A percentile compares a stretch with the other conserved stretches of the same genome.
phyloP scores from a whole-genome alignment of 2,329 filamentous ascomycete species.

The Fusarium mangiferae region DNA sequence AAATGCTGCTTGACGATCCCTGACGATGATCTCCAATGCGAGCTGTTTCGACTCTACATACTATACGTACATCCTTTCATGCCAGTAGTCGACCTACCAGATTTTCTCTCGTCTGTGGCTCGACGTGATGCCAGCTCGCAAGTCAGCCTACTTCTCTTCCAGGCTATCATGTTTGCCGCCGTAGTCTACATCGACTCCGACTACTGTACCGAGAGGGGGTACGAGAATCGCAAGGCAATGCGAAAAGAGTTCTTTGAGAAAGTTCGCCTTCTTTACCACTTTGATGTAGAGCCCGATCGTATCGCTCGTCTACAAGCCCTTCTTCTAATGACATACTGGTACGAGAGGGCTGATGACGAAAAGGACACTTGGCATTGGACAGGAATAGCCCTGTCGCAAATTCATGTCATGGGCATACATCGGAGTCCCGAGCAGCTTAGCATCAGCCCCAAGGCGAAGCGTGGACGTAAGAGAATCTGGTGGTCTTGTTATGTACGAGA shows the following conservation, averaged over 20 bases:
- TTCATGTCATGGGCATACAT: neutral
- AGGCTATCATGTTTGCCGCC: neutral
- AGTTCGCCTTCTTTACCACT: neutral
- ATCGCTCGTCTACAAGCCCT: neutral
- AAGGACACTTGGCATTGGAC: neutral
- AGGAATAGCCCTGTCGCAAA: neutral
- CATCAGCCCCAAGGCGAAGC: neutral
- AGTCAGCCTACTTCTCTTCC: neutral
- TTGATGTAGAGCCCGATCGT: neutral
- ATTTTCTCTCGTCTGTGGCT: neutral
- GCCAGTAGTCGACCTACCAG: neutral
- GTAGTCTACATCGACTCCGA: neutral
- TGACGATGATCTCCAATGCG: neutral
- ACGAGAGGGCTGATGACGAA: neutral
- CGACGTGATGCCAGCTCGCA: neutral
- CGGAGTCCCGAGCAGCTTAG: neutral
- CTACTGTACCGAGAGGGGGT: neutral
- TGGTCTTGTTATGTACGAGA: neutral
- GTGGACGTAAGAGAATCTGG: neutral
- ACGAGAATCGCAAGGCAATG: neutral
- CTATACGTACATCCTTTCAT: neutral
- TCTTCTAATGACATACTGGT: neutral
- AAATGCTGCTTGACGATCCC: neutral
- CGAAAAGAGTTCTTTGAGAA: neutral
- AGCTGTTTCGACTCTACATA: neutral